phyloP scores from a whole-genome alignment of 2,329 filamentous ascomycete species.

The Sporothrix luriei region DNA sequence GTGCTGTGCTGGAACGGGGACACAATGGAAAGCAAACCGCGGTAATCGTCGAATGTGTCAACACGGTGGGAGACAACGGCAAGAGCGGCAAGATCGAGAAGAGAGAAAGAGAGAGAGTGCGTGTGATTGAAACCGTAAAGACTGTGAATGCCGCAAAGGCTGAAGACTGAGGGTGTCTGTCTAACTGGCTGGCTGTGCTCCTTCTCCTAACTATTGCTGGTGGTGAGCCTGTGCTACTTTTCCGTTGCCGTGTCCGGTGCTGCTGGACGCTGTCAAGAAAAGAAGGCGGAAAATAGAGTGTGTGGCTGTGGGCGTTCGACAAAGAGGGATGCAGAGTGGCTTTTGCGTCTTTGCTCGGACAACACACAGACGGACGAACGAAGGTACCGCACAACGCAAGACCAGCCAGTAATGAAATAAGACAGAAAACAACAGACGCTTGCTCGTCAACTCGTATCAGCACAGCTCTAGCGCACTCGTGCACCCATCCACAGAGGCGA shows the following conservation, averaged over 20 bases:
- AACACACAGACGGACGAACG: neutral
- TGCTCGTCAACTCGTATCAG: neutral
- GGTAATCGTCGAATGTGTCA: neutral
- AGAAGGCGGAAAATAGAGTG: slow-evolving; percentile 14
- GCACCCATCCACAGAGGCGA: slow-evolving; percentile 13
- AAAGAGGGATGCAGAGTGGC: neutral
- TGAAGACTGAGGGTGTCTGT: neutral
- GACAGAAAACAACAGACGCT: neutral
- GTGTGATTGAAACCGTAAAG: slow-evolving; percentile 3
- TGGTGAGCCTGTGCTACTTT: neutral
- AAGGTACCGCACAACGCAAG: neutral
- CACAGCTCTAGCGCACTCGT: neutral
- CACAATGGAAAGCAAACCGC: neutral
- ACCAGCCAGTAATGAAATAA: neutral
- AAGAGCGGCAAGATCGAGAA: neutral
- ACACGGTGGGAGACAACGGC: neutral
- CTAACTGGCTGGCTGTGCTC: neutral
- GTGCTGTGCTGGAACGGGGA: neutral
- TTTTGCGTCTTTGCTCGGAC: slow-evolving; percentile 16
- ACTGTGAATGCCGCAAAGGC: slow-evolving; percentile 19
- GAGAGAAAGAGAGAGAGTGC: neutral
- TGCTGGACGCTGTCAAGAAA: slow-evolving; percentile 18
- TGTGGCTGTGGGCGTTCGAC: slow-evolving; percentile 15
- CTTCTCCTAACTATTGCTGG: neutral
- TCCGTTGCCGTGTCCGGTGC: neutral